Conservation (phyloP, 208 protist genomes). For the Trypanosoma congolense region DNA sequence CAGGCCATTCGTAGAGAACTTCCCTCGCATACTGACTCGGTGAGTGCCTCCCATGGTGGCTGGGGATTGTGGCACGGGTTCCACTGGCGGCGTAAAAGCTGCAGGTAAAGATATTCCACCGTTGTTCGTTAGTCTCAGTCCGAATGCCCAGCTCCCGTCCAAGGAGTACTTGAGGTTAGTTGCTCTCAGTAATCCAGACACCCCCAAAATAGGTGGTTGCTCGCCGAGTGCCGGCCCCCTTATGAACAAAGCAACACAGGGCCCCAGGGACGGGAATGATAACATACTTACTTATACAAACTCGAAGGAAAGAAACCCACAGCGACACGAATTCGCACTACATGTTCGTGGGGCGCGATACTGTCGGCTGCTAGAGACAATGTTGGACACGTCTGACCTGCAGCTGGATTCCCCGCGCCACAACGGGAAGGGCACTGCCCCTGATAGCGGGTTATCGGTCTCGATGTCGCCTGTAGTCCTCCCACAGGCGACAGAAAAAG, state of each 20-base stretch:
- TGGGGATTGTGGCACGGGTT: background rate
- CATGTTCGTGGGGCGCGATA: slow-evolving; percentile 67
- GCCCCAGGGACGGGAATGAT: too few relatives aligned
- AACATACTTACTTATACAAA: background rate
- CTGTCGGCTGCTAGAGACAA: slow-evolving; percentile 69
- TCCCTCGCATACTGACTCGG: too few relatives aligned
- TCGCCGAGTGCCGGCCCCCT: too few relatives aligned
- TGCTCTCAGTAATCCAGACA: slow-evolving; percentile 23
- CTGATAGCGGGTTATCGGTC: slow-evolving; percentile 4
- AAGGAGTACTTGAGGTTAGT: slow-evolving; percentile 69
- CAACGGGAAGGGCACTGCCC: background rate
- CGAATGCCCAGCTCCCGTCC: slow-evolving; percentile 28
- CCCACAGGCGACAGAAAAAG: slow-evolving; percentile 58
- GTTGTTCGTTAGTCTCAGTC: slow-evolving; percentile 27
- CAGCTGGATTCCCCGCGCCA: slow-evolving; percentile 8
- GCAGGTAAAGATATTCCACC: slow-evolving; percentile 8
- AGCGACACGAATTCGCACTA: slow-evolving; percentile 61
- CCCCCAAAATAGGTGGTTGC: too few relatives aligned
- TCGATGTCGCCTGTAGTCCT: slow-evolving; percentile 58
- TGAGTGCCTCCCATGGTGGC: background rate
- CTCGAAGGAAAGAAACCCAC: slow-evolving; percentile 9
- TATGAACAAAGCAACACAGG: too few relatives aligned
- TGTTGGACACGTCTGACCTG: slow-evolving; percentile 62
- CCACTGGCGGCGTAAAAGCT: background rate
- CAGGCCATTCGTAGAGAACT: too few relatives aligned